Percentiles rank a stretch among this genome's conserved stretches.
These are phyloP conservation scores for Tephrocybe sp. DNA, from an alignment of 768 basidiomycete species.

Conservation along the genomic window DNA sequence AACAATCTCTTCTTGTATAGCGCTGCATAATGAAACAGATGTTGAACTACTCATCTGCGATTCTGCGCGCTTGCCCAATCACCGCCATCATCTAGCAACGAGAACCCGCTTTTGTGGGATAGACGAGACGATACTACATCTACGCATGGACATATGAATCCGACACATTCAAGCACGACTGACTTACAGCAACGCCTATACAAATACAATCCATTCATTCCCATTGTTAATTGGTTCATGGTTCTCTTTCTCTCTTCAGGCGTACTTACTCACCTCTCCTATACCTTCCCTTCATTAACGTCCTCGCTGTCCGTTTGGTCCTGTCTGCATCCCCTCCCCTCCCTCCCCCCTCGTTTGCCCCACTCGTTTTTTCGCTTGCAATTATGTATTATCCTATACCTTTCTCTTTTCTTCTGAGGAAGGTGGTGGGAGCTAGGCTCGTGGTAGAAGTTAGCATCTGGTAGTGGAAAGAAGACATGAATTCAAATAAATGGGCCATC, in stretches of 20 bases:
- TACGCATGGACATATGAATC: constrained; percentile 20
- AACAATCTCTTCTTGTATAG: constrained; percentile 93
- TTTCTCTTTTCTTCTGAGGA: constrained; percentile 10
- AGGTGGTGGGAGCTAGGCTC: constrained; percentile 6
- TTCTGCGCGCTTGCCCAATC: constrained; percentile 11
- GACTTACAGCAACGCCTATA: constrained; percentile 19
- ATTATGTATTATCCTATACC: constrained; percentile 8
- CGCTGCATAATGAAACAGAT: constrained; percentile 49
- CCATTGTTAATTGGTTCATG: constrained; percentile 17
- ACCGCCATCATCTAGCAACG: constrained; percentile 19
- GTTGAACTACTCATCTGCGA: constrained; percentile 14
- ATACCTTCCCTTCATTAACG: constrained; percentile 16
- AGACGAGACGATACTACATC: constrained; percentile 21
- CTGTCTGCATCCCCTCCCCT: constrained; percentile 7
- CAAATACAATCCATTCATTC: constrained; percentile 18
- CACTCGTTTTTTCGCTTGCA: constrained; percentile 11
- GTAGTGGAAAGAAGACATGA: constrained; percentile 17
- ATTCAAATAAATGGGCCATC: constrained; percentile 15
- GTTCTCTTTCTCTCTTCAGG: constrained; percentile 9
- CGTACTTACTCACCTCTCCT: constrained; percentile 17
- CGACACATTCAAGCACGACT: constrained; percentile 13
- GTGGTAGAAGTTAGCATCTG: constrained; percentile 14
- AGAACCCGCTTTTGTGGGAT: constrained; percentile 18
- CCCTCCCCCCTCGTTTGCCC: constrained; percentile 1
- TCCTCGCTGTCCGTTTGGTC: constrained; percentile 13